Evolutionary conservation across 2,329 filamentous ascomycete species (phyloP).

Genomic region (Colletotrichum destructivum): DNA sequence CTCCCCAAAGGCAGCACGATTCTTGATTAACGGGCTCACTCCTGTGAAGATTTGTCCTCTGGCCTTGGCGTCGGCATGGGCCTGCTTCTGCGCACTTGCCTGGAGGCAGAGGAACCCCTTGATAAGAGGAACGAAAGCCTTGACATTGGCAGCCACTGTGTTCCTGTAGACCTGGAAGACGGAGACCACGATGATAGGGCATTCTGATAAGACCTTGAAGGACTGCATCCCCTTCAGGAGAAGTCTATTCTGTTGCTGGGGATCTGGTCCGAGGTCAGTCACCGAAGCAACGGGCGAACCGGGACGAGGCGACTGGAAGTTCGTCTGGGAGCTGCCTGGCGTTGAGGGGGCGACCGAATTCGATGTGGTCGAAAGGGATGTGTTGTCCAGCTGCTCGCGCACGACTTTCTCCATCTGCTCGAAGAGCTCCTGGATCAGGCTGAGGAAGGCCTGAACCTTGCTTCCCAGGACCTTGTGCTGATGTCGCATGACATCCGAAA

Average conservation of each 20-base stretch:
- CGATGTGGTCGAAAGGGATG: constrained; percentile 68
- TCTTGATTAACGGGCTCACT: constrained; percentile 93
- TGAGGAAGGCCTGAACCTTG: constrained; percentile 91
- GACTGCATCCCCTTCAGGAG: constrained; percentile 96
- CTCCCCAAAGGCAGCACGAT: constrained; percentile 93
- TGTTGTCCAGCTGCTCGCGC: constrained; percentile 92
- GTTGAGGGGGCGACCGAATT: constrained; percentile 75
- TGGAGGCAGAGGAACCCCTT: constrained; percentile 91
- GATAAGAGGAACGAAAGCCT: constrained; percentile 92
- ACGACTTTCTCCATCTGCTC: constrained; percentile 95
- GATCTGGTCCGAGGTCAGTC: constrained; percentile 84
- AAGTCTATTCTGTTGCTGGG: constrained; percentile 85
- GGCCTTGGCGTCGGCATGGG: constrained; percentile 86
- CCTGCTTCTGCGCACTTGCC: constrained; percentile 92
- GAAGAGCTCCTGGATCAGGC: constrained; percentile 95
- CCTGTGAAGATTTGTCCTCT: constrained; percentile 90
- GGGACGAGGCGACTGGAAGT: constrained; percentile 89
- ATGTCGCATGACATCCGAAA: constrained; percentile 96
- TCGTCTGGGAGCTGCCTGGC: constrained; percentile 74
- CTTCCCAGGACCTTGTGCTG: constrained; percentile 84
- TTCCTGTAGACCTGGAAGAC: constrained; percentile 94
- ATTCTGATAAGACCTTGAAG: constrained; percentile 98
- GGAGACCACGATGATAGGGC: constrained; percentile 98
- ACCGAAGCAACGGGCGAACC: constrained; percentile 90
- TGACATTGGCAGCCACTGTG: constrained; percentile 87